Percentiles rank a stretch among this genome's conserved stretches.
phyloP scores from a whole-genome alignment of 768 basidiomycete species.

The Calvatia gigantea region DNA sequence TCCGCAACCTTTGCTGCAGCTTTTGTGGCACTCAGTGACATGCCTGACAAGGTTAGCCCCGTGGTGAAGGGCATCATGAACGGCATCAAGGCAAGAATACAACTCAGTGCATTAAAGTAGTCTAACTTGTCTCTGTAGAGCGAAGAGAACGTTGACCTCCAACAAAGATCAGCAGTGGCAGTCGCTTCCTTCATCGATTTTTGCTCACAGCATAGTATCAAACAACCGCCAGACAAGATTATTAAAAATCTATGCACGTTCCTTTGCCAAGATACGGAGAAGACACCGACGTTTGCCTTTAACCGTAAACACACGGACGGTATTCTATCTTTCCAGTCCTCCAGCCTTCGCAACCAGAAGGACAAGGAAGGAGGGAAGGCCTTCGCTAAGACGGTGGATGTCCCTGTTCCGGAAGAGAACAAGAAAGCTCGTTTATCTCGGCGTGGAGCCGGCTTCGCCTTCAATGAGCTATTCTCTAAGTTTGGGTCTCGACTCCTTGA shows the following conservation, averaged over 20 bases:
- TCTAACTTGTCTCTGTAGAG: slow-evolving; percentile 41
- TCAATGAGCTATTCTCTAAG: slow-evolving; percentile 68
- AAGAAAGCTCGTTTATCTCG: slow-evolving; percentile 69
- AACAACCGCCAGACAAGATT: slow-evolving; percentile 92
- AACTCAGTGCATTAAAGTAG: background rate
- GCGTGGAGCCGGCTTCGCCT: slow-evolving; percentile 82
- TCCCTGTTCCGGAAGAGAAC: slow-evolving; percentile 49
- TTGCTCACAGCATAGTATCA: slow-evolving; percentile 67
- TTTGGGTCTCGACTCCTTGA: slow-evolving; percentile 75
- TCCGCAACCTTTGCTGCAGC: slow-evolving; percentile 89
- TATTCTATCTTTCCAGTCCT: slow-evolving; percentile 69
- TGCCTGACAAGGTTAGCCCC: slow-evolving; percentile 93
- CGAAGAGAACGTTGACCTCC: slow-evolving; percentile 87
- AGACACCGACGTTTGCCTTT: slow-evolving; percentile 86
- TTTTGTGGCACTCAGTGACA: slow-evolving; percentile 79
- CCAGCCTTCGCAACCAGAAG: slow-evolving; percentile 26
- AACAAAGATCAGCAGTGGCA: slow-evolving; percentile 81
- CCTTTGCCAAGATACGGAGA: slow-evolving; percentile 85
- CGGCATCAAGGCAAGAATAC: slow-evolving; percentile 77
- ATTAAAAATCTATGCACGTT: slow-evolving; percentile 97
- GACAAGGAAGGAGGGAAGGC: slow-evolving; percentile 25
- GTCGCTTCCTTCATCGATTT: slow-evolving; percentile 88
- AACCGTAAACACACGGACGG: slow-evolving; percentile 60
- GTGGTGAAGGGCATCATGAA: slow-evolving; percentile 98
- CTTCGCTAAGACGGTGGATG: slow-evolving; percentile 38